These are phyloP conservation scores for Hymenoscyphus repandus DNA, from an alignment of 2,329 filamentous ascomycete species.

Conservation along the genomic window DNA sequence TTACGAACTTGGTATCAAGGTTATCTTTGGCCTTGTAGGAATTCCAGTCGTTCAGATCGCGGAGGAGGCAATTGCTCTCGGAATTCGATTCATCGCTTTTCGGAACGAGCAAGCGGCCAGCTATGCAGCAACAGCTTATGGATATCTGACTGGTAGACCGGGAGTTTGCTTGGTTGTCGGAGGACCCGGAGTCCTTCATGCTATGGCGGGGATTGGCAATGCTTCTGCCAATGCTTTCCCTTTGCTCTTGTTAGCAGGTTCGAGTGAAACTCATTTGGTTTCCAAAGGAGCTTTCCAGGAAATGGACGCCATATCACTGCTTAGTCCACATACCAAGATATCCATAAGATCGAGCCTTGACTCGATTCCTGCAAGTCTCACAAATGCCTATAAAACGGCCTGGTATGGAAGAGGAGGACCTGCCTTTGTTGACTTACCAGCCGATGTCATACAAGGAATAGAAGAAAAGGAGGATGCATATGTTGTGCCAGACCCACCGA, in stretches of 20 bases:
- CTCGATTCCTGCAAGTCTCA: conserved; percentile 41
- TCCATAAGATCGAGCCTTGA: conserved; percentile 41
- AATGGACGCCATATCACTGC: conserved; percentile 47
- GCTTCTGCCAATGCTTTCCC: conserved; percentile 50
- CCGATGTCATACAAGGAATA: conserved; percentile 47
- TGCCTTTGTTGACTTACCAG: conserved; percentile 49
- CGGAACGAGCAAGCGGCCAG: conserved; percentile 54
- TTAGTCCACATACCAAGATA: conserved; percentile 49
- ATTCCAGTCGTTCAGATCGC: conserved; percentile 47
- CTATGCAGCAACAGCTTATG: conserved; percentile 54
- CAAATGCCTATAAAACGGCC: conserved; percentile 45
- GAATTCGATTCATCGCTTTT: conserved; percentile 53
- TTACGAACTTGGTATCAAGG: conserved; percentile 25
- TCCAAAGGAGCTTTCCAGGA: conserved; percentile 53
- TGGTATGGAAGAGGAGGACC: conserved; percentile 50
- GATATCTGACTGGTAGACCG: conserved; percentile 50
- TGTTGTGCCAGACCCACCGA: conserved; percentile 36
- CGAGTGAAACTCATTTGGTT: conserved; percentile 44
- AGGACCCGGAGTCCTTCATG: conserved; percentile 53
- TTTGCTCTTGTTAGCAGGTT: conserved; percentile 48
- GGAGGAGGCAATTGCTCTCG: conserved; percentile 50
- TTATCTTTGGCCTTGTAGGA: conserved; percentile 29
- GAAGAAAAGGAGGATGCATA: conserved; percentile 21
- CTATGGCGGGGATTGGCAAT: conserved; percentile 50
- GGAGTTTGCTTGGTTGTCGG: conserved; percentile 55